Conservation (phyloP, 2,329 filamentous ascomycete genomes). For the Tolypocladium tundrense region DNA sequence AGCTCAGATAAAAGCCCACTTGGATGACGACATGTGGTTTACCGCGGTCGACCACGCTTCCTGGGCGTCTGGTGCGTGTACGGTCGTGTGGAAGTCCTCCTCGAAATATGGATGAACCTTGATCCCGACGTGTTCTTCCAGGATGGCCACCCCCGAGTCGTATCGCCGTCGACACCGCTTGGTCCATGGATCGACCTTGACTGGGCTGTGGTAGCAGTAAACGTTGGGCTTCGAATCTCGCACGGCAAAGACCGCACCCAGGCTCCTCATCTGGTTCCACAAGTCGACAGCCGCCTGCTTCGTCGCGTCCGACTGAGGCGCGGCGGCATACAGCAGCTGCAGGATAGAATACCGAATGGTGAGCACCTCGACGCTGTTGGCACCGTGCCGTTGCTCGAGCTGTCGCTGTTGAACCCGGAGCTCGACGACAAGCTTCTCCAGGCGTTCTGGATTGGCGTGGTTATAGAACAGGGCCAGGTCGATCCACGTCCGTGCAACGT, state of each 20-base stretch:
- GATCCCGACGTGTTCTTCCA: conserved; percentile 27
- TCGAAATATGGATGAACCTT: conserved; percentile 31
- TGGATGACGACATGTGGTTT: conserved; percentile 14
- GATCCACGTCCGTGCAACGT: conserved; percentile 31
- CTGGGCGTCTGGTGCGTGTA: conserved; percentile 26
- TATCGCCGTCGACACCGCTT: conserved; percentile 32
- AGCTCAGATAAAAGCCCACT: conserved; percentile 23
- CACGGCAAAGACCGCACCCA: conserved; percentile 24
- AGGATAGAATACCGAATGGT: conserved; percentile 29
- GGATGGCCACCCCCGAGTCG: conserved; percentile 23
- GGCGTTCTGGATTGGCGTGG: conserved; percentile 23
- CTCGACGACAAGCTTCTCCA: conserved; percentile 26
- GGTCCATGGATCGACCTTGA: conserved; percentile 33
- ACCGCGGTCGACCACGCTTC: conserved; percentile 28
- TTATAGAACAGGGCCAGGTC: conserved; percentile 30
- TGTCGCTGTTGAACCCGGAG: conserved; percentile 24
- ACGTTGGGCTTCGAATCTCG: conserved; percentile 26
- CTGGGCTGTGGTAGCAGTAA: conserved; percentile 32
- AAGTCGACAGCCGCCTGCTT: conserved; percentile 26
- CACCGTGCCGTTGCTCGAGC: conserved; percentile 23
- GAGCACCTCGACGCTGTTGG: conserved; percentile 23
- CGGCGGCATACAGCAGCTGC: conserved; percentile 26
- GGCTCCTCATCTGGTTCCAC: conserved; percentile 24
- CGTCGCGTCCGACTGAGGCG: conserved; percentile 22
- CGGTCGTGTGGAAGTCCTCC: conserved; percentile 30